phyloP scores from a whole-genome alignment of 352 stramenopile genomes.

The Pythium guiyangense region DNA sequence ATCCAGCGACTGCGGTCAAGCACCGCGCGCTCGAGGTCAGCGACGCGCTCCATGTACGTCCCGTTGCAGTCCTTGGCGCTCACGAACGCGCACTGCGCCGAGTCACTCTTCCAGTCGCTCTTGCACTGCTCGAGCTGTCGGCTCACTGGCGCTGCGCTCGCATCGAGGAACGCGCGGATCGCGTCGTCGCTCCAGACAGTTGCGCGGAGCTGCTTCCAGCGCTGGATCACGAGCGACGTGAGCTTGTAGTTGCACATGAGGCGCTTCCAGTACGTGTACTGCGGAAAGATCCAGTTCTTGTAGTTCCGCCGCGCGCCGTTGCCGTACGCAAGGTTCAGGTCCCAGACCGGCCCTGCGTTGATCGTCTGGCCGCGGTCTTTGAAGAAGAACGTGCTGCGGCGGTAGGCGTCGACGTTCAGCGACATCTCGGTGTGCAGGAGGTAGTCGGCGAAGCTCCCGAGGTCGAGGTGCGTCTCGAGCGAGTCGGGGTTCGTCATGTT shows the following conservation, averaged over 20 bases:
- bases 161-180: too few relatives aligned
- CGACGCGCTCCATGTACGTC: constrained; percentile 50
- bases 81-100: constrained; percentile 51
- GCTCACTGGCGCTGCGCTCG: too few relatives aligned
- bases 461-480: too few relatives aligned
- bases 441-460: too few relatives aligned
- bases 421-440: too few relatives aligned
- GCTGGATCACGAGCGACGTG: too few relatives aligned
- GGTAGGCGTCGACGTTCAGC: too few relatives aligned
- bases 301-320: constrained; percentile 53
- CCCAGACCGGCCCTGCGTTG: constrained; percentile 75
- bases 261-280: too few relatives aligned
- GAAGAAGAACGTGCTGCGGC: constrained; percentile 63
- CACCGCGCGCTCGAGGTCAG: constrained; percentile 36
- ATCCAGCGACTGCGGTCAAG: too few relatives aligned
- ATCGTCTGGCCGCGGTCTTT: constrained; percentile 69
- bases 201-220: too few relatives aligned
- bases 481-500: constrained; percentile 68
- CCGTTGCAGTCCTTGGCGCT: constrained; percentile 49
- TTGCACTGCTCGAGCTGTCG: constrained; percentile 47
- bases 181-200: too few relatives aligned
- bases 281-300: constrained; percentile 65
- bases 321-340: constrained; percentile 77
- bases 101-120: constrained; percentile 43
- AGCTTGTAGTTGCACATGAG: too few relatives aligned